Conservation (phyloP, 225 moss, liverwort and hornwort genomes). For the Pleurozium schreberi region DNA sequence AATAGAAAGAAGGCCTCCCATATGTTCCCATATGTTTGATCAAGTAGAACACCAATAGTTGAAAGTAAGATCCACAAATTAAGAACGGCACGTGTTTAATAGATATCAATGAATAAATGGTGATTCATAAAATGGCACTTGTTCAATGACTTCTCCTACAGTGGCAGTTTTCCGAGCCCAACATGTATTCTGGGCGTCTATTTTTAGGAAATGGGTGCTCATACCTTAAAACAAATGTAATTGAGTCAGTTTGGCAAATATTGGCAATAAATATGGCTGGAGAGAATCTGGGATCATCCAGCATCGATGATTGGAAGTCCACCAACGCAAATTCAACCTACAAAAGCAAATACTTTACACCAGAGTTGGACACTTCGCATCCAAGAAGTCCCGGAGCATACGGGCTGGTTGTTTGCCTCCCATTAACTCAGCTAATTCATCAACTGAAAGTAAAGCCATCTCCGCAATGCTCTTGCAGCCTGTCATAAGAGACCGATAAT, state of each 20-base stretch:
- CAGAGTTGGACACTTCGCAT: constrained; percentile 85
- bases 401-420: constrained; percentile 86
- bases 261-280: neutral
- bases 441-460: constrained; percentile 67
- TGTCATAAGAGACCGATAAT: constrained; percentile 85
- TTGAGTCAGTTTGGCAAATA: neutral
- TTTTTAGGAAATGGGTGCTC: neutral
- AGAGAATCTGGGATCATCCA: neutral
- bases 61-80: neutral
- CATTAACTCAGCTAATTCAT: constrained; percentile 76
- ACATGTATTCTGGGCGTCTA: neutral
- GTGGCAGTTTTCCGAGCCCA: neutral
- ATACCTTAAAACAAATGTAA: neutral
- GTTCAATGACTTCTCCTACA: neutral
- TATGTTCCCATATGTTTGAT: too few relatives aligned
- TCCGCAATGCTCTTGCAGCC: constrained; percentile 87
- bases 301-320: neutral
- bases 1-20: neutral
- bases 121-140: neutral
- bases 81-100: neutral
- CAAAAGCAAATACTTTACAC: neutral
- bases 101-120: neutral
- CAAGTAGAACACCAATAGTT: neutral
- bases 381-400: constrained; percentile 90
- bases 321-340: neutral